Percentiles rank a stretch among this genome's conserved stretches.
Conservation (phyloP, 129 eudicot species). For the Escallonia rubra region DNA sequence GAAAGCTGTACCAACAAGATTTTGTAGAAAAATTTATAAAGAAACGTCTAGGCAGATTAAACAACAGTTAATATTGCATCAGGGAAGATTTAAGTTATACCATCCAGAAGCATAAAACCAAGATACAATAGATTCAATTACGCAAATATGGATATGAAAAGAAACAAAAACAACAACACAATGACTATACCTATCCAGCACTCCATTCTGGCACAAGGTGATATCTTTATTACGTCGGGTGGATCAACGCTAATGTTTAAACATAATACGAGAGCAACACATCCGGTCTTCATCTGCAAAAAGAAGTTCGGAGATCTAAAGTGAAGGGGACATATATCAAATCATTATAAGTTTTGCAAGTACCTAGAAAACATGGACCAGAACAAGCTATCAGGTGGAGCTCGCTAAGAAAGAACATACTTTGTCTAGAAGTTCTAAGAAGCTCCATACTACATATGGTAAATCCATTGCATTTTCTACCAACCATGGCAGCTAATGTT, state of each 20-base stretch:
- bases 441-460: background rate
- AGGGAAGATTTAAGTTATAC: background rate
- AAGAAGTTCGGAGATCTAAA: background rate
- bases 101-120: background rate
- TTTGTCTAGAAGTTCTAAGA: background rate
- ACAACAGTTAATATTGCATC: background rate
- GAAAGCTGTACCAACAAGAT: background rate
- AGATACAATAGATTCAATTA: background rate
- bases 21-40: background rate
- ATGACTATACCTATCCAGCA: conserved; percentile 91
- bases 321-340: background rate
- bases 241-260: conserved; percentile 88
- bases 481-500: background rate
- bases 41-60: background rate
- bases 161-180: background rate
- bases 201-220: conserved; percentile 99
- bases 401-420: background rate
- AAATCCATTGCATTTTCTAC: background rate
- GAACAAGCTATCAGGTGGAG: background rate
- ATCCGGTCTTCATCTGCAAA: conserved; percentile 97
- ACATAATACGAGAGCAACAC: conserved; percentile 95
- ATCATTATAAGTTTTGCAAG: background rate
- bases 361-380: background rate
- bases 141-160: background rate
- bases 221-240: conserved; percentile 98